These are phyloP conservation scores for Paraphoma chrysanthemicola DNA, from an alignment of 2,329 filamentous ascomycete genomes.

Conservation along the genomic window DNA sequence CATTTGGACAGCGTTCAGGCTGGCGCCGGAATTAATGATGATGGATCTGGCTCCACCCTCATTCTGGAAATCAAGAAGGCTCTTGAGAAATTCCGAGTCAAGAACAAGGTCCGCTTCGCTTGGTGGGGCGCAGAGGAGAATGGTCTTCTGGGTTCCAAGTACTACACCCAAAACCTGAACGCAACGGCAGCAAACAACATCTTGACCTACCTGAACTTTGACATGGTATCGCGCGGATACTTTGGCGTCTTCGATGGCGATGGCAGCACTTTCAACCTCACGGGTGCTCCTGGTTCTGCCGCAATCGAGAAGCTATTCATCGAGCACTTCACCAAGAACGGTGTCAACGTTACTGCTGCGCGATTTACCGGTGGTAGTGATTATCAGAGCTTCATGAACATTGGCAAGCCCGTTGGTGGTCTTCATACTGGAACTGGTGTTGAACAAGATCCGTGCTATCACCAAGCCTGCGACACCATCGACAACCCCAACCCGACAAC, in stretches of 20 bases:
- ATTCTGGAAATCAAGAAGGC: slow-evolving; percentile 48
- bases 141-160: slow-evolving; percentile 48
- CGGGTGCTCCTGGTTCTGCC: slow-evolving; percentile 42
- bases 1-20: slow-evolving; percentile 49
- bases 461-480: slow-evolving; percentile 48
- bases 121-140: slow-evolving; percentile 53
- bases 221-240: slow-evolving; percentile 51
- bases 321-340: slow-evolving; percentile 42
- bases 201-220: slow-evolving; percentile 52
- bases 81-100: slow-evolving; percentile 46
- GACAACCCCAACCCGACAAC: slow-evolving; percentile 48
- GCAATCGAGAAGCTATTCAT: slow-evolving; percentile 47
- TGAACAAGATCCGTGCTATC: slow-evolving; percentile 50
- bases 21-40: slow-evolving; percentile 52
- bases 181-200: slow-evolving; percentile 44
- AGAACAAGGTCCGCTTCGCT: slow-evolving; percentile 51
- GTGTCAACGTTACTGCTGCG: slow-evolving; percentile 46
- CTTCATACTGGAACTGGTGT: slow-evolving; percentile 51
- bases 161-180: slow-evolving; percentile 46
- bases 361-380: slow-evolving; percentile 50
- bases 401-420: slow-evolving; percentile 49
- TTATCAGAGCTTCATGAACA: slow-evolving; percentile 50
- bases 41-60: slow-evolving; percentile 48
- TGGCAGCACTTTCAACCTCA: slow-evolving; percentile 42
- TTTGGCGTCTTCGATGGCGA: slow-evolving; percentile 51